These are phyloP conservation scores for Coemansia sp. DNA, from an alignment of 192 early-diverging fungal species.

Conservation along the genomic window DNA sequence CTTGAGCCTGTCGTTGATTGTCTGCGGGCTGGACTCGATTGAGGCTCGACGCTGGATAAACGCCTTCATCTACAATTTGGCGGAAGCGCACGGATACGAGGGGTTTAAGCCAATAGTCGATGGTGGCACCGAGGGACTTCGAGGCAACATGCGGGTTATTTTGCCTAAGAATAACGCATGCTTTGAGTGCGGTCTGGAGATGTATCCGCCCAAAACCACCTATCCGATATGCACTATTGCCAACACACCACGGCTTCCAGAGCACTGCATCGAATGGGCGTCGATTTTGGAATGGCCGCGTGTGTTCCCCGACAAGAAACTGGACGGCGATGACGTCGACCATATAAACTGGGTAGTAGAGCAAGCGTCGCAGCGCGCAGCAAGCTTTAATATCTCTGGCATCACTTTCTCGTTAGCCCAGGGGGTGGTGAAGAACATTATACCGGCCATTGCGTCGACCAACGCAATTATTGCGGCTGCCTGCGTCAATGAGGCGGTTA, in stretches of 20 bases:
- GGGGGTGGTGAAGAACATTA: constrained; percentile 98
- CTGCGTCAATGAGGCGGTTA: constrained; percentile 94
- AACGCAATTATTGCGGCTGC: constrained; percentile 84
- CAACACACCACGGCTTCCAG: constrained; percentile 94
- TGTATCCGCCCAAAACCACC: constrained; percentile 83
- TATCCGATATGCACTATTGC: constrained; percentile 99
- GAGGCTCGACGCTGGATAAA: constrained; percentile 98
- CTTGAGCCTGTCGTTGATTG: constrained; percentile 76
- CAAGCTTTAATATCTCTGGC: constrained; percentile 80
- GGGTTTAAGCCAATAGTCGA: constrained; percentile 88
- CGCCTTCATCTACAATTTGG: constrained; percentile 76
- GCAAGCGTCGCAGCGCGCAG: constrained; percentile 64
- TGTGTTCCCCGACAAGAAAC: constrained; percentile 68
- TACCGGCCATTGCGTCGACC: constrained; percentile 92
- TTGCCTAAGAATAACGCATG: constrained; percentile 82
- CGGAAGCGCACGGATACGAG: constrained; percentile 67
- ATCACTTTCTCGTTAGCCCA: constrained; percentile 89
- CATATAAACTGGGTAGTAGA: constrained; percentile 77
- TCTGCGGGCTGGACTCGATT: constrained; percentile 93
- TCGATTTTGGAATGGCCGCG: constrained; percentile 91
- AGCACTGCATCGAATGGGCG: constrained; percentile 98
- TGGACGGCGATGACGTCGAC: constrained; percentile 74
- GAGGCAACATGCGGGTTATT: constrained; percentile 92
- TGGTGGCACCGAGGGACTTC: constrained; percentile 96
- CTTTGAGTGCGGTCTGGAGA: constrained; percentile 93